phyloP scores from a whole-genome alignment of 1,284 basidiomycete species.

The Trichosporon asahii region DNA sequence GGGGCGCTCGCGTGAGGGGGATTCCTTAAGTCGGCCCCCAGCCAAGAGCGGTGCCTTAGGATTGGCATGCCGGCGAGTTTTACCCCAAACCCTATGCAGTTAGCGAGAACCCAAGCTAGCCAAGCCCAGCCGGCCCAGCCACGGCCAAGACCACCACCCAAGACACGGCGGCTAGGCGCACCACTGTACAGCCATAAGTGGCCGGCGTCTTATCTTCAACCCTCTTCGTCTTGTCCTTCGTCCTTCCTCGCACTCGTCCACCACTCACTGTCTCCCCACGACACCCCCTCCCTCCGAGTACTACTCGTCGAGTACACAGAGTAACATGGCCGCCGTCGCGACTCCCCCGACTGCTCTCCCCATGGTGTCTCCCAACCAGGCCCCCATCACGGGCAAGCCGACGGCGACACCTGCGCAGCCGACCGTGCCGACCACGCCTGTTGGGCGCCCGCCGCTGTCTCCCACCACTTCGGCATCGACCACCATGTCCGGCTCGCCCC shows the following conservation, averaged over 20 bases:
- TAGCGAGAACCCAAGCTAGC: background rate
- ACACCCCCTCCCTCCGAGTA: background rate
- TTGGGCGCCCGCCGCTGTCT: background rate
- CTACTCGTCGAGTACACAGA: background rate
- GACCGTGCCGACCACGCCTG: background rate
- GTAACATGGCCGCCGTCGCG: conserved; percentile 7
- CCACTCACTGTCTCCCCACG: background rate
- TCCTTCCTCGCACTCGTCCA: background rate
- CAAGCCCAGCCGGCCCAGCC: background rate
- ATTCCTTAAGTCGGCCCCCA: background rate
- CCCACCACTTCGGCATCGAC: background rate
- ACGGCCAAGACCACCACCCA: background rate
- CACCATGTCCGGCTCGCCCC: background rate
- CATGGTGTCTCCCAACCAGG: background rate
- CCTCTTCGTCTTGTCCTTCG: background rate
- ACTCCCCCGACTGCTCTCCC: background rate
- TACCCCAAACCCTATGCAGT: background rate
- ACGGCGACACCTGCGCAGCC: background rate
- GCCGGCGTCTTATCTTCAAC: background rate
- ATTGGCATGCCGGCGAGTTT: background rate
- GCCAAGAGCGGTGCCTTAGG: background rate
- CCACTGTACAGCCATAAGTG: background rate
- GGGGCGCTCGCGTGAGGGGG: background rate
- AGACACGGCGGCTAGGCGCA: background rate
- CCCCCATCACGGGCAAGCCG: background rate